Base-by-base conservation (phyloP, 306 rosid genomes). In the Mimosa pudica region DNA sequence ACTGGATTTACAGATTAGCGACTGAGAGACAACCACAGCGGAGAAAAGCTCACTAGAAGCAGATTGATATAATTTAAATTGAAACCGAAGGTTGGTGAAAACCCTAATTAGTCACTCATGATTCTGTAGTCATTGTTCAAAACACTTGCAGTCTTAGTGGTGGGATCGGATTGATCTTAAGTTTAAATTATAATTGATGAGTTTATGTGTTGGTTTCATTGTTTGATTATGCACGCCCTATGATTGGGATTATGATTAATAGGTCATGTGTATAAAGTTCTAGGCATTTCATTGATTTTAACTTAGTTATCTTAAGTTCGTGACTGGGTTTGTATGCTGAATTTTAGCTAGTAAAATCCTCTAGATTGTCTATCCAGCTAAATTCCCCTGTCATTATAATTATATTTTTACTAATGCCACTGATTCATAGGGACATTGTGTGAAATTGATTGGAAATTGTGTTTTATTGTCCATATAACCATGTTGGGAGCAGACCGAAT, bases 1-100 rank as follows among this genome's bases (percentile, higher is more conserved):
- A 92, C 78, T 94, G 98, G 98, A 90, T 94, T 82, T 94, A 90
- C 86, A 89, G 91, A 92, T 83, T 94, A 80, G 93, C 91, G 13
- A 92, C 97, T 33, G 97, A 94, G 44, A 88, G 75, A 54, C 91
- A 84, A 45, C 94, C 92, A 32, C 92, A 71, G 82, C 85, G 98
- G 87, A 87, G 92, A 78, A 94, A 94, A 82, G 93, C 97, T 74
- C 92, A 90, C 77, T 94, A 90, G 44, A 54, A 76, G 35, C 84
- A 52, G 76, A 58, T 14, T 71, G 14, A 71, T 51, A 45, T 33
- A 16, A 14, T 70, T 46, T 32, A 1, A 7, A 32, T 33, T 49
- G 47, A 71, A 18, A 7, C 6, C 14, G 61, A 48, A 71, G 76
- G 64, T 72, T 72, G 64, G 76, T 72, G 32, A 52, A 24, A 24